Conservation (phyloP, 306 rosid species). For the Rosa multiflora region DNA sequence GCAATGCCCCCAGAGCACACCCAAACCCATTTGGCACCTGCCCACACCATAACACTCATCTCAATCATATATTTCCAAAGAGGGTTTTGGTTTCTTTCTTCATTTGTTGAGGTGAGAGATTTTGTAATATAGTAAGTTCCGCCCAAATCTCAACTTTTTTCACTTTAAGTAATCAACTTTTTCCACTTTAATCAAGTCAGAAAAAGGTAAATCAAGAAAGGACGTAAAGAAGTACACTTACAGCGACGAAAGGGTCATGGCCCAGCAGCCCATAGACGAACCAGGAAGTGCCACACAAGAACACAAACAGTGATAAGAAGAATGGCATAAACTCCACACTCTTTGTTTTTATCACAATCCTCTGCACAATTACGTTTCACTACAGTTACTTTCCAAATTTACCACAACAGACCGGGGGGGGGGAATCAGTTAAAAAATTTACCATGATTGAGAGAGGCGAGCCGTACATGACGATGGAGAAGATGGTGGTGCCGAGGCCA, state of each 20-base stretch:
- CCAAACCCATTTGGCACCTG: conserved; percentile 89
- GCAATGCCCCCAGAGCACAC: conserved; percentile 54
- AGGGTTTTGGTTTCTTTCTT: not conserved
- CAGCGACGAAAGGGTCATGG: conserved; percentile 76
- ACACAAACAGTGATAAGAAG: conserved; percentile 77
- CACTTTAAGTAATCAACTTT: too few relatives aligned
- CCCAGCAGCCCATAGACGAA: conserved; percentile 80
- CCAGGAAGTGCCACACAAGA: conserved; percentile 91
- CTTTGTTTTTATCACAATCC: conserved; percentile 67
- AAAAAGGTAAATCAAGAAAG: not conserved
- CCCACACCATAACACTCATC: conserved; percentile 1
- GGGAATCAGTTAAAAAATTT: conserved; percentile 12
- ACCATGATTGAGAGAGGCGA: conserved; percentile 93
- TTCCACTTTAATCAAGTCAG: not conserved
- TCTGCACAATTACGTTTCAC: conserved; percentile 42
- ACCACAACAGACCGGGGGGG: not conserved
- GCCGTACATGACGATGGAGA: conserved; percentile 88
- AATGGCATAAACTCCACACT: conserved; percentile 97
- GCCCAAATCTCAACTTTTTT: not conserved
- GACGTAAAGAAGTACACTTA: conserved; percentile 27
- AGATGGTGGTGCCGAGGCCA: conserved; percentile 66
- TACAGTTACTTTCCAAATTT: not conserved
- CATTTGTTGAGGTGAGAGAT: not conserved
- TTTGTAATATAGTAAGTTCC: not conserved
- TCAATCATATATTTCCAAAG: not conserved